Evolutionary conservation across 2,329 filamentous ascomycete genomes (phyloP).

Genomic region (Penicillium sp.): DNA sequence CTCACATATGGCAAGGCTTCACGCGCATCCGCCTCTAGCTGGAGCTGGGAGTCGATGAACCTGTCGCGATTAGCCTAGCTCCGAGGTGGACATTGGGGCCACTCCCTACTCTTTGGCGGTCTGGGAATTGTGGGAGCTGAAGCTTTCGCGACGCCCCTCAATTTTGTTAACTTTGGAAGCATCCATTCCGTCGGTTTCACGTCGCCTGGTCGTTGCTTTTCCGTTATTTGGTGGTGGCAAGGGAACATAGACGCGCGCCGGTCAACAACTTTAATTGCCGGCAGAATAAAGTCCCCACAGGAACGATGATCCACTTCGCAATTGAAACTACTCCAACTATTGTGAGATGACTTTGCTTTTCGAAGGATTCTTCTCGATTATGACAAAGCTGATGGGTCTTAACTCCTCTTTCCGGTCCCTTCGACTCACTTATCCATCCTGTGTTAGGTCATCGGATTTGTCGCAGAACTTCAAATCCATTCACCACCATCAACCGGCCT

Average conservation of each 20-base stretch:
- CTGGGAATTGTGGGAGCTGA: constrained; percentile 63
- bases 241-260: neutral
- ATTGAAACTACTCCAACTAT: no score
- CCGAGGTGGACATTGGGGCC: neutral
- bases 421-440: no score
- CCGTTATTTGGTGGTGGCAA: neutral
- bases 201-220: neutral
- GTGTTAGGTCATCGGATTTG: no score
- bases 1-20: constrained; percentile 90
- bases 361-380: no score
- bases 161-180: constrained; percentile 14
- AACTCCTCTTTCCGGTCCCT: no score
- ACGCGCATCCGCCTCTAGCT: constrained; percentile 90
- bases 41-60: constrained; percentile 85
- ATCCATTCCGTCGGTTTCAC: constrained; percentile 22
- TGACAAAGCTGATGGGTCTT: no score
- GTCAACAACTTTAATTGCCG: neutral
- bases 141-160: constrained; percentile 38
- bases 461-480: no score
- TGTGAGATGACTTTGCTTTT: no score
- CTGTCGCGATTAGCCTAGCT: constrained; percentile 44
- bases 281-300: neutral
- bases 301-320: neutral
- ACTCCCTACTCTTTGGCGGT: constrained; percentile 67
- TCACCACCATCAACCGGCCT: no score